Evolutionary conservation across 2,329 filamentous ascomycete genomes (phyloP).

Genomic region (Penicillium corylophilum): DNA sequence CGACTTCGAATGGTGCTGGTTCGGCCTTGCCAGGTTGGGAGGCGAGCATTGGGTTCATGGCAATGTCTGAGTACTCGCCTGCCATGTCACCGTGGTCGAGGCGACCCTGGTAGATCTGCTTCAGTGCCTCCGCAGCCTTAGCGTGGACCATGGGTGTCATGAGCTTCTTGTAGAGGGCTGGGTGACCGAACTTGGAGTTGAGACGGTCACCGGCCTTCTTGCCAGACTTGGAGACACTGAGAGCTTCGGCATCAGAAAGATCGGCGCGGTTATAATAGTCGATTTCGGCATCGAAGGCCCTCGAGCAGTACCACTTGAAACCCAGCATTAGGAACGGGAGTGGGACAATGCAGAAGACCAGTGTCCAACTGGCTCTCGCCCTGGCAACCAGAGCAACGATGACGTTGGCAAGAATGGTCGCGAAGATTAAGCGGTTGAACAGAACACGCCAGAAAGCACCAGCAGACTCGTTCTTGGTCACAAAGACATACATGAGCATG

Average conservation of each 20-base stretch:
- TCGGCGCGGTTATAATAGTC: conserved; percentile 74
- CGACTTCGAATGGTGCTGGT: conserved; percentile 80
- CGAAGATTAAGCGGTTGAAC: conserved; percentile 91
- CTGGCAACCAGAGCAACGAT: conserved; percentile 75
- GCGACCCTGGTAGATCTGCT: conserved; percentile 81
- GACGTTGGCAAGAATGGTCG: conserved; percentile 72
- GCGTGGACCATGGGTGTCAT: conserved; percentile 95
- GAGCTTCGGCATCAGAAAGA: conserved; percentile 51
- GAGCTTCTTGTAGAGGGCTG: conserved; percentile 81
- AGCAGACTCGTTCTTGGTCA: conserved; percentile 95
- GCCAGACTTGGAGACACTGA: conserved; percentile 35
- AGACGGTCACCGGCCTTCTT: conserved; percentile 60
- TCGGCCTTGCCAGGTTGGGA: conserved; percentile 56
- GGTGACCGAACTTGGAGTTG: conserved; percentile 77
- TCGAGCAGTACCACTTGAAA: conserved; percentile 84
- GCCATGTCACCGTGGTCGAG: conserved; percentile 53
- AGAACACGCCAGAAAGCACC: conserved; percentile 88
- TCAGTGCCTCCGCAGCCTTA: conserved; percentile 81
- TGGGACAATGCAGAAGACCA: conserved; percentile 69
- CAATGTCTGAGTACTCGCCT: conserved; percentile 68
- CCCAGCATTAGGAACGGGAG: conserved; percentile 73
- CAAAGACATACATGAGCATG: conserved; percentile 86
- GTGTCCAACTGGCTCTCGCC: conserved; percentile 63
- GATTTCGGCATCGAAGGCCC: conserved; percentile 73
- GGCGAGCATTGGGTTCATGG: conserved; percentile 73